Base-by-base conservation (phyloP, 371 early-diverging fungal species). In the Phascolomyces articulosus region DNA sequence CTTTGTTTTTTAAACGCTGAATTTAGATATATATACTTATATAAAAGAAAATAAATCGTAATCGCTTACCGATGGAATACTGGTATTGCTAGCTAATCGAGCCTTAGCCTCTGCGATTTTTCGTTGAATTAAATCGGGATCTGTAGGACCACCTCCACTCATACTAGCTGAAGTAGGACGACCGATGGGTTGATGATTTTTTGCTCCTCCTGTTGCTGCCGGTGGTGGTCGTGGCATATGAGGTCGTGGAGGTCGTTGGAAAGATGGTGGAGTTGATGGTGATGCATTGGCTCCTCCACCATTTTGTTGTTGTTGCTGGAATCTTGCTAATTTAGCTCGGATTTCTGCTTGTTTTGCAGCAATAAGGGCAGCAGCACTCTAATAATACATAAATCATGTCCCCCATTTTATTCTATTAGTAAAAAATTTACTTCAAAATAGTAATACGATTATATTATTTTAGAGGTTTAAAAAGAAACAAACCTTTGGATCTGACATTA, bases 81-180 rank as follows among this genome's bases (percentile, higher is more conserved):
- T 34, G 28, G 23, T 60, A 59, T 58, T 53, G 54, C 23, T 53
- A 0, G 71, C 66, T 2, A 77, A 47, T 58, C 74, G 68, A 41
- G 65, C 76, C 55, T 74, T 82, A 0, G 85, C 83, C 66, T 87
- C 87, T 16, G 73, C 84, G 56, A 85, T 86, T 56, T 71, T 74
- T 29, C 77, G 68, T 68, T 85, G 81, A 26, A 86, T 63, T 2
- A 67, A 47, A 24, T 73, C 61, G 34, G 68, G 65, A 7, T 69
- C 29, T 2, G 71, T 68, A 4, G 49, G 23, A 21, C 51, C 62
- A 40, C 49, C 62, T n/a, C n/a, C n/a, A n/a, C n/a, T n/a, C n/a
- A n/a, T n/a, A 31, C 54, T 16, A 10, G 26, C 55, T 9, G n/a
- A 27, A 21, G 20, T 31, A n/a, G 51, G 27, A 26, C 65, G 59